Evolutionary conservation across 2,329 filamentous ascomycete species (phyloP).

Genomic region (Colletotrichum eleusines): DNA sequence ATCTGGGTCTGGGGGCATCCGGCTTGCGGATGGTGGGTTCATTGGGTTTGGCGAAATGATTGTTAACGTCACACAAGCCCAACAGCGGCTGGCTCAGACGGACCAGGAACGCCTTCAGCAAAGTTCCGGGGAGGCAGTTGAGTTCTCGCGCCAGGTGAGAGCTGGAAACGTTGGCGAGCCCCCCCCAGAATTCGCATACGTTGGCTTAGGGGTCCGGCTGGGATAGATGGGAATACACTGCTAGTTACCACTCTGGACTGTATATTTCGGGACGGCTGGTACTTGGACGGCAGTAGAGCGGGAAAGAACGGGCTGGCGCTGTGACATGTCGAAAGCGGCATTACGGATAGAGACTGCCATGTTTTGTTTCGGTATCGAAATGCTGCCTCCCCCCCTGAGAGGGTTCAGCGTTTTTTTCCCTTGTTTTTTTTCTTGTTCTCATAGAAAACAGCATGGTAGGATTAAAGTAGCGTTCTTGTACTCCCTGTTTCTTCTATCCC

Average conservation of each 20-base stretch:
- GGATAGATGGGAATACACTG: not conserved
- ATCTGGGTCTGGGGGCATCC: slow-evolving; percentile 39
- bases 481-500: not conserved
- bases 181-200: not conserved
- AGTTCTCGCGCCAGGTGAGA: slow-evolving; percentile 21
- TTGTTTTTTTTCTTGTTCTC: not conserved
- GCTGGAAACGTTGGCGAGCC: not conserved
- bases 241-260: not conserved
- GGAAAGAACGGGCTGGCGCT: not conserved
- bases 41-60: slow-evolving; percentile 36
- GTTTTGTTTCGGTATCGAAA: not conserved
- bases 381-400: not conserved
- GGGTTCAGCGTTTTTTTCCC: slow-evolving; percentile 4
- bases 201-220: slow-evolving; percentile 19
- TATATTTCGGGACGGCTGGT: not conserved
- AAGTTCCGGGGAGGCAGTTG: slow-evolving; percentile 14
- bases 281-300: too few species aligned
- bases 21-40: slow-evolving; percentile 25
- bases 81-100: not conserved
- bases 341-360: not conserved
- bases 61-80: slow-evolving; percentile 25
- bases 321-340: not conserved
- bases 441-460: not conserved
- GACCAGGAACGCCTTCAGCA: slow-evolving; percentile 16
- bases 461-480: not conserved